phyloP scores from a whole-genome alignment of 352 stramenopile species.

The Globisporangium cederbergense region DNA sequence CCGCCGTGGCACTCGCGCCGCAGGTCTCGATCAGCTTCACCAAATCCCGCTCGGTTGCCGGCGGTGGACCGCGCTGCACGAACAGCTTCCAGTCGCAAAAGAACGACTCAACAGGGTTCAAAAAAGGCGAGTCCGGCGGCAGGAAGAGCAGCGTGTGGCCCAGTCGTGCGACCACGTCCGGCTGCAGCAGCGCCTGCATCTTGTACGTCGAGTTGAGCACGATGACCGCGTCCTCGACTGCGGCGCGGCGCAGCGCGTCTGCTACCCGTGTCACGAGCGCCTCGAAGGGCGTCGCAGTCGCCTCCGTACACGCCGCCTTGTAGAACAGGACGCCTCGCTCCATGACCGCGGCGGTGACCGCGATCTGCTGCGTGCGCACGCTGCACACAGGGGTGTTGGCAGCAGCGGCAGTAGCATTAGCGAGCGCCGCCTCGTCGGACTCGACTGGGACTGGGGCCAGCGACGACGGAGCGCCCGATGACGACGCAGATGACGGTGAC shows the following conservation, averaged over 20 bases:
- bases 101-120: constrained; percentile 1
- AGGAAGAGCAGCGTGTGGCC: neutral
- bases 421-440: too few relatives aligned
- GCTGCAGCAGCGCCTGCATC: neutral
- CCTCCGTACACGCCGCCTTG: neutral
- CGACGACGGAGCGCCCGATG: too few relatives aligned
- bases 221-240: neutral
- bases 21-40: constrained; percentile 1
- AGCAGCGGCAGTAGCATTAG: neutral
- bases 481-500: neutral
- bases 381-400: neutral
- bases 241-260: neutral
- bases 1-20: neutral
- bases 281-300: neutral
- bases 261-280: neutral
- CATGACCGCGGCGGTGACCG: neutral
- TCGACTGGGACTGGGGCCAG: too few relatives aligned
- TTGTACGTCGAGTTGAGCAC: neutral
- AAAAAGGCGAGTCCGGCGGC: constrained; percentile 1
- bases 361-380: neutral
- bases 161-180: neutral
- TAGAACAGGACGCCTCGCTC: neutral
- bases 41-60: constrained; percentile 1
- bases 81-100: neutral
- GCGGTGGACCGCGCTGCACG: neutral